These are phyloP conservation scores for Candida bentonensis DNA, from an alignment of 805 yeast genomes.

Conservation along the genomic window DNA sequence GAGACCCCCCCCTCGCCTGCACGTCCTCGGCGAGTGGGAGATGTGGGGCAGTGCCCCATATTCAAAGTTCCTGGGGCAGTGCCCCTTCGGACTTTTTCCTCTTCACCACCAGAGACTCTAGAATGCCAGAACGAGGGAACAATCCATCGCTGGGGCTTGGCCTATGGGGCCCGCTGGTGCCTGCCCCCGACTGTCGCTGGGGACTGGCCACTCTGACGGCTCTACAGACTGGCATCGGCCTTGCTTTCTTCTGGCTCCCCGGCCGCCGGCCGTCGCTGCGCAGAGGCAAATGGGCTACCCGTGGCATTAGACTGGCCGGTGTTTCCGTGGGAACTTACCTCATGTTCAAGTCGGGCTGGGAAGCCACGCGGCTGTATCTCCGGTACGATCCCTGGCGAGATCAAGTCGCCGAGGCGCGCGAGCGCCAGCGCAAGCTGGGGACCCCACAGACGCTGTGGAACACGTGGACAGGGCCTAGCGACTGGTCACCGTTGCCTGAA, in stretches of 20 bases:
- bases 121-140: background rate
- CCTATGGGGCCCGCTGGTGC: slow-evolving; percentile 2
- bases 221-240: background rate
- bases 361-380: background rate
- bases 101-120: too few relatives aligned
- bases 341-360: background rate
- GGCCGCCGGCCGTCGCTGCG: background rate
- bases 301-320: slow-evolving; percentile 1
- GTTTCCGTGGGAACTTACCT: background rate
- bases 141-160: background rate
- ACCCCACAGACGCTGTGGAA: background rate
- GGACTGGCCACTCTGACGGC: background rate
- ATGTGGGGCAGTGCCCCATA: too few relatives aligned
- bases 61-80: too few relatives aligned
- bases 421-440: background rate
- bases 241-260: background rate
- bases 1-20: too few relatives aligned
- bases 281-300: background rate
- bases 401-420: background rate
- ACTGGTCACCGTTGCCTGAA: background rate
- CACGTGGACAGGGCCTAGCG: background rate
- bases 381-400: background rate
- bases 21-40: too few relatives aligned
- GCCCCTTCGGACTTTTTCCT: too few relatives aligned
- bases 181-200: background rate